A percentile compares a stretch with the other conserved stretches of the same genome.
Evolutionary conservation across 2,329 filamentous ascomycete species (phyloP).

Genomic region (Malbranchea zuffiana): DNA sequence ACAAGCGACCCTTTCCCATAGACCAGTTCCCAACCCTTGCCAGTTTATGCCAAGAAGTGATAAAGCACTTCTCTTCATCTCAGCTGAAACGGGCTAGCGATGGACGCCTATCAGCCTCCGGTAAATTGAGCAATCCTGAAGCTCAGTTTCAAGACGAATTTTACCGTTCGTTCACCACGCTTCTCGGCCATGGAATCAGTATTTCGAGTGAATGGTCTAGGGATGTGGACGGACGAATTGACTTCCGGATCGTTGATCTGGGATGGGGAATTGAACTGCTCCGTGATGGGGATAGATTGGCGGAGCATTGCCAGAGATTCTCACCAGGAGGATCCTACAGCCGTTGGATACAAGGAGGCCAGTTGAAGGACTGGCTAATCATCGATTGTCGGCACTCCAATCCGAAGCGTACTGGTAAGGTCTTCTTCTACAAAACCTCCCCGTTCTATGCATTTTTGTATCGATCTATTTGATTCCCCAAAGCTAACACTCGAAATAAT

Average conservation of each 20-base stretch:
- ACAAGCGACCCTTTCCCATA: constrained; percentile 2
- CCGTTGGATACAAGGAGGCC: constrained; percentile 12
- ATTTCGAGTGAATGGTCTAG: constrained; percentile 13
- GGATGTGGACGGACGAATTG: constrained; percentile 11
- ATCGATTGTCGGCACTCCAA: constrained; percentile 13
- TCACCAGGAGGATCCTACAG: constrained; percentile 10
- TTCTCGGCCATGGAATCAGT: neutral
- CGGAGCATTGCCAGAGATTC: constrained; percentile 14
- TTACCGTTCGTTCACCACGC: neutral
- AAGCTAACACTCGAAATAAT: too few relatives aligned
- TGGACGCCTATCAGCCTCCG: neutral
- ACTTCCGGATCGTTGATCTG: constrained; percentile 12
- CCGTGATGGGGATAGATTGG: constrained; percentile 14
- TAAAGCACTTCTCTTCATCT: constrained; percentile 1
- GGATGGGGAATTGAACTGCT: constrained; percentile 16
- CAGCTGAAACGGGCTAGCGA: neutral
- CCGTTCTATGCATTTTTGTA: too few relatives aligned
- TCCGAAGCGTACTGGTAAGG: constrained; percentile 4
- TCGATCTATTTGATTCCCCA: too few relatives aligned
- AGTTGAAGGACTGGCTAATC: constrained; percentile 15
- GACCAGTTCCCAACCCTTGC: neutral
- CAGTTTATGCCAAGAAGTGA: neutral
- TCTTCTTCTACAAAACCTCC: neutral
- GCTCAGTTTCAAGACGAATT: constrained; percentile 7
- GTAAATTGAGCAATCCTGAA: neutral